Conservation (phyloP, 345 rosid species). For the Trapa bicornis region DNA sequence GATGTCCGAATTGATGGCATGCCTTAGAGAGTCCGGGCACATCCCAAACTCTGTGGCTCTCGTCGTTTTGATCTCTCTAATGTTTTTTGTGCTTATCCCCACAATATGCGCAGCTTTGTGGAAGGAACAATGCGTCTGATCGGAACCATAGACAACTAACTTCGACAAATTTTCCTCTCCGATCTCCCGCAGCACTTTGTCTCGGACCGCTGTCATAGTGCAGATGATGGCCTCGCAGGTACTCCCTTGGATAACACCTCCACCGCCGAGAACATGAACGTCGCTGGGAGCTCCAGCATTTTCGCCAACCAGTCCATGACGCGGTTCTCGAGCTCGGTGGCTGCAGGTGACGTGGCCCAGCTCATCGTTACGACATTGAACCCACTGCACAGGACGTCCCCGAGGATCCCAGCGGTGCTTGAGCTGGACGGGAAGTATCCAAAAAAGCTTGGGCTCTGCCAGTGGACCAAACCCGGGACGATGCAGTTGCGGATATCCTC, state of each 20-base stretch:
- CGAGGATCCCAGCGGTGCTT: slow-evolving; percentile 21
- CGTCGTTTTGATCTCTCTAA: too few species aligned
- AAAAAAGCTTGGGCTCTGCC: slow-evolving; percentile 32
- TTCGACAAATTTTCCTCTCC: slow-evolving; percentile 15
- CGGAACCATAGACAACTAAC: slow-evolving; percentile 28
- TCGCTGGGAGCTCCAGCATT: slow-evolving; percentile 12
- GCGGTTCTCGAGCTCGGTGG: slow-evolving; percentile 29
- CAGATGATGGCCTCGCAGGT: slow-evolving; percentile 10
- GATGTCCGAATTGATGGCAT: slow-evolving; percentile 6
- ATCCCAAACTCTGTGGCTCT: too few species aligned
- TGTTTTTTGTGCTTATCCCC: too few species aligned
- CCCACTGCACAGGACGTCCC: slow-evolving; percentile 26
- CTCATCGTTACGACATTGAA: slow-evolving; percentile 31
- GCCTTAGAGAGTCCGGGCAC: too few species aligned
- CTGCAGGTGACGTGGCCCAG: slow-evolving; percentile 36
- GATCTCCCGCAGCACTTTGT: slow-evolving; percentile 10
- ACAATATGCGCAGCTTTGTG: too few species aligned
- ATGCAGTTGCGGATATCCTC: slow-evolving; percentile 18
- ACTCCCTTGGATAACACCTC: slow-evolving; percentile 26
- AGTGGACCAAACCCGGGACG: slow-evolving; percentile 31
- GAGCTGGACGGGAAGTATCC: slow-evolving; percentile 23
- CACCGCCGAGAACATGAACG: slow-evolving; percentile 27
- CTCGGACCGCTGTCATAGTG: slow-evolving; percentile 23
- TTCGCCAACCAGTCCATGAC: too few species aligned
- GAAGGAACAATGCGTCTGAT: not conserved